Evolutionary conservation across 2,329 filamentous ascomycete species (phyloP).

Genomic region (Metarhizium guizhouense): DNA sequence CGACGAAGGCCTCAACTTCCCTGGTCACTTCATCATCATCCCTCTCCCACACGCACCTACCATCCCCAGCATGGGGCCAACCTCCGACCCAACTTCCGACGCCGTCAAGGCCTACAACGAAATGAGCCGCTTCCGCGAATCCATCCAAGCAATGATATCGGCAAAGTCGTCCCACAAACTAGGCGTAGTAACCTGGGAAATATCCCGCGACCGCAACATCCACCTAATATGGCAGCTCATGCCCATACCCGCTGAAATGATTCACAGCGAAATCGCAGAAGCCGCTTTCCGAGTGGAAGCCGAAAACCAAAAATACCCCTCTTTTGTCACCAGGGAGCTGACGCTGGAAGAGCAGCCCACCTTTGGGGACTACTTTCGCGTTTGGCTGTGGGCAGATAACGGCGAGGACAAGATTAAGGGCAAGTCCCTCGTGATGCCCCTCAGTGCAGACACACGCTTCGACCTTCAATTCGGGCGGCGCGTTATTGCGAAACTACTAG

Average conservation of each 20-base stretch:
- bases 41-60: conserved; percentile 77
- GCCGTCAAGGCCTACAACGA: conserved; percentile 60
- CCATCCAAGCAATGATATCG: conserved; percentile 74
- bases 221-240: conserved; percentile 94
- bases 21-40: conserved; percentile 84
- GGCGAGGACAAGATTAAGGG: conserved; percentile 48
- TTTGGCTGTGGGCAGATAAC: conserved; percentile 67
- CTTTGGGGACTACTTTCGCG: conserved; percentile 62
- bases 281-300: conserved; percentile 84
- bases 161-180: conserved; percentile 47
- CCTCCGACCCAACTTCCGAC: conserved; percentile 38
- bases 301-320: conserved; percentile 57
- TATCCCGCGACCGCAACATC: conserved; percentile 70
- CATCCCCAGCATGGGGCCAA: conserved; percentile 54
- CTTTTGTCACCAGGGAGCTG: conserved; percentile 39
- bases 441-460: conserved; percentile 66
- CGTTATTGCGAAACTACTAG: conserved; percentile 80
- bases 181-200: conserved; percentile 86
- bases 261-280: conserved; percentile 69
- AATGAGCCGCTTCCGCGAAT: conserved; percentile 72
- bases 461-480: conserved; percentile 84
- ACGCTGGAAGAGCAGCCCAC: conserved; percentile 39
- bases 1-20: conserved; percentile 58
- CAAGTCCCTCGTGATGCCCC: conserved; percentile 60
- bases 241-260: conserved; percentile 59